phyloP scores from a whole-genome alignment of 1,284 basidiomycete species.

The Microbotryum scabiosae region DNA sequence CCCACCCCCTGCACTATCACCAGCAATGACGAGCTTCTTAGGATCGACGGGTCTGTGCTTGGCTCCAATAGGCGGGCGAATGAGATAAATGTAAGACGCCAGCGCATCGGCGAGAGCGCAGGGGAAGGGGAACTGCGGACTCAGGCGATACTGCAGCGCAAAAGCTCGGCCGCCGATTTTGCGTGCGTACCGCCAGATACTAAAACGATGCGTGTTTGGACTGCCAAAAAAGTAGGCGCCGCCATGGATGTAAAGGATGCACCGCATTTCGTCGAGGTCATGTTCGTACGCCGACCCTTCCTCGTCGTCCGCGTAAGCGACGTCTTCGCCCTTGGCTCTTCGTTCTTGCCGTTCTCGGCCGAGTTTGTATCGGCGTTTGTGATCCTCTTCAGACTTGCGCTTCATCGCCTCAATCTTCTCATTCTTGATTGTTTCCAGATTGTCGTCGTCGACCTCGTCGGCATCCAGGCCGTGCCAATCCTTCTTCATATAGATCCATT shows the following conservation, averaged over 20 bases:
- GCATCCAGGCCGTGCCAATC: constrained; percentile 39
- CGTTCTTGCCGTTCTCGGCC: constrained; percentile 1
- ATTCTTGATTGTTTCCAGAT: constrained; percentile 2
- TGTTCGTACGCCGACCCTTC: constrained; percentile 41
- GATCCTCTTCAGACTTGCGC: constrained; percentile 8
- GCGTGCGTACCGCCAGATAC: constrained; percentile 50
- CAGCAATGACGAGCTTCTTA: constrained; percentile 69
- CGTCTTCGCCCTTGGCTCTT: not conserved
- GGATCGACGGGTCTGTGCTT: constrained; percentile 73
- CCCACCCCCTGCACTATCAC: constrained; percentile 92
- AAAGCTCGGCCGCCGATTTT: constrained; percentile 85
- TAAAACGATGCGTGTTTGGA: constrained; percentile 45
- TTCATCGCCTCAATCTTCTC: not conserved
- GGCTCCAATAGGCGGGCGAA: constrained; percentile 60
- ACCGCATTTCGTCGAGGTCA: constrained; percentile 70
- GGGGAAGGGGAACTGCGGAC: constrained; percentile 83
- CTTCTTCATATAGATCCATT: constrained; percentile 70
- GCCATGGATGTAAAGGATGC: constrained; percentile 63
- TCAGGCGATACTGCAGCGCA: constrained; percentile 70
- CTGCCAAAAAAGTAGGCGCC: constrained; percentile 34
- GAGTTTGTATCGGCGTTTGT: constrained; percentile 17
- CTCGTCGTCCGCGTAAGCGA: constrained; percentile 38
- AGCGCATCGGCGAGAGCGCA: constrained; percentile 56
- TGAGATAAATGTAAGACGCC: constrained; percentile 54
- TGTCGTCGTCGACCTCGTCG: constrained; percentile 12